Conservation (phyloP, 2,329 filamentous ascomycete genomes). For the Exophiala viscosa region DNA sequence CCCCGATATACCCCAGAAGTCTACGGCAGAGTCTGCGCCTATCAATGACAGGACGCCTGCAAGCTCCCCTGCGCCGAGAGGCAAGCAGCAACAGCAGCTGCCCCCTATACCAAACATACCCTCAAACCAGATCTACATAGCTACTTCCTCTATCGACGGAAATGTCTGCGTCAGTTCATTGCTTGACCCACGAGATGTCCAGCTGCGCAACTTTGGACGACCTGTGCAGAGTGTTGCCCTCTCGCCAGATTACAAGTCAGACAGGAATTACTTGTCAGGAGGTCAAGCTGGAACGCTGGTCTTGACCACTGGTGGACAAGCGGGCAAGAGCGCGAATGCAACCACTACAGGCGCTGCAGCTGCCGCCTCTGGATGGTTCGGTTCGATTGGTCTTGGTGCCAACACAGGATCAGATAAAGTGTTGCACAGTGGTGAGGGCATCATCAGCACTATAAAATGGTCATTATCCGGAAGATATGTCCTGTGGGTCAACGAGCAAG, state of each 20-base stretch:
- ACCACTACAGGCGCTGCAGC: constrained; percentile 84
- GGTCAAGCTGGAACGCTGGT: constrained; percentile 84
- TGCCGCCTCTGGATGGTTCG: constrained; percentile 84
- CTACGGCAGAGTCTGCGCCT: constrained; percentile 32
- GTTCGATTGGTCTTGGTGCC: constrained; percentile 74
- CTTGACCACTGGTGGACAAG: constrained; percentile 74
- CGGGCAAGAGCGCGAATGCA: constrained; percentile 75
- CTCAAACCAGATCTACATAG: constrained; percentile 89
- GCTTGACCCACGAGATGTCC: constrained; percentile 82
- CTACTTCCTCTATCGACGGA: constrained; percentile 89
- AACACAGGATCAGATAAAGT: constrained; percentile 81
- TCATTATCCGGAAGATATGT: constrained; percentile 89
- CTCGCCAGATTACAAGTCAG: constrained; percentile 91
- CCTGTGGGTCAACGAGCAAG: constrained; percentile 92
- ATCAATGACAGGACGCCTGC: constrained; percentile 42
- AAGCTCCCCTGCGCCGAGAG: constrained; percentile 49
- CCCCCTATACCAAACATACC: constrained; percentile 66
- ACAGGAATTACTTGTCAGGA: constrained; percentile 84
- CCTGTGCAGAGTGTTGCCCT: constrained; percentile 88
- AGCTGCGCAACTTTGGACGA: constrained; percentile 86
- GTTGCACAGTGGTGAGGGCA: constrained; percentile 86
- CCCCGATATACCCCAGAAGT: constrained; percentile 31
- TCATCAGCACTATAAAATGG: constrained; percentile 90
- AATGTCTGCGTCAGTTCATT: constrained; percentile 90
- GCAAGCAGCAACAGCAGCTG: constrained; percentile 48